A percentile compares a stretch with the other conserved stretches of the same genome.
phyloP scores from a whole-genome alignment of 2,329 filamentous ascomycete genomes.

The Aspergillus persii region DNA sequence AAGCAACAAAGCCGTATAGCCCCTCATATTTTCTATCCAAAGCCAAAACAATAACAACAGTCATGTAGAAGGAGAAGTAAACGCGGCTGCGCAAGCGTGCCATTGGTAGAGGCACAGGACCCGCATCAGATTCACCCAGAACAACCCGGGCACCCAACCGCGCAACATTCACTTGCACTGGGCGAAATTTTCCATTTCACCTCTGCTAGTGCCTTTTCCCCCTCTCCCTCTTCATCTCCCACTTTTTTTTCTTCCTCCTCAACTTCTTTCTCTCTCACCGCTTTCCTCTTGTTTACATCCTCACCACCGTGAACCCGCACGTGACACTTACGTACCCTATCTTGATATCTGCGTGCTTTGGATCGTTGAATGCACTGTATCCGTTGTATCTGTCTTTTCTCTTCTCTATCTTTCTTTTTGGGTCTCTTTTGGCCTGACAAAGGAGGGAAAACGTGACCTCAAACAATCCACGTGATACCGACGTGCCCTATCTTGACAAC shows the following conservation, averaged over 20 bases:
- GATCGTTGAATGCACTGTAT: not conserved
- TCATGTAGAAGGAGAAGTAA: not conserved
- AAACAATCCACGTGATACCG: conserved; percentile 13
- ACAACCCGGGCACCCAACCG: not conserved
- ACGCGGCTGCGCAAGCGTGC: not conserved
- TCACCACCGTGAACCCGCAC: not conserved
- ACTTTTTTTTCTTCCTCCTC: not conserved
- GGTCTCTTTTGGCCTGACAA: not conserved
- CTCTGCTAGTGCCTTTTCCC: not conserved
- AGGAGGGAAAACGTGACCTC: not conserved
- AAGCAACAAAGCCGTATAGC: not conserved
- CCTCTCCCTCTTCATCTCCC: not conserved
- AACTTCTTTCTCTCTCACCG: not conserved
- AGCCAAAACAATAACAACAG: not conserved
- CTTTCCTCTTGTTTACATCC: conserved; percentile 3
- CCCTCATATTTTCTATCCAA: not conserved
- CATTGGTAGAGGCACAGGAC: not conserved
- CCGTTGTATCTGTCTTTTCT: not conserved
- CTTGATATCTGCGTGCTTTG: not conserved
- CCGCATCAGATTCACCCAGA: not conserved
- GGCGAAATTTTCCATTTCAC: not conserved
- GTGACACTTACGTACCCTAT: not conserved
- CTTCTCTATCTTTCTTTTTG: not conserved
- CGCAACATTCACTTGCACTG: not conserved
- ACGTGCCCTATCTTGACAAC: conserved; percentile 1